phyloP scores from a whole-genome alignment of 768 basidiomycete species.

The Boletus eberwhitei region DNA sequence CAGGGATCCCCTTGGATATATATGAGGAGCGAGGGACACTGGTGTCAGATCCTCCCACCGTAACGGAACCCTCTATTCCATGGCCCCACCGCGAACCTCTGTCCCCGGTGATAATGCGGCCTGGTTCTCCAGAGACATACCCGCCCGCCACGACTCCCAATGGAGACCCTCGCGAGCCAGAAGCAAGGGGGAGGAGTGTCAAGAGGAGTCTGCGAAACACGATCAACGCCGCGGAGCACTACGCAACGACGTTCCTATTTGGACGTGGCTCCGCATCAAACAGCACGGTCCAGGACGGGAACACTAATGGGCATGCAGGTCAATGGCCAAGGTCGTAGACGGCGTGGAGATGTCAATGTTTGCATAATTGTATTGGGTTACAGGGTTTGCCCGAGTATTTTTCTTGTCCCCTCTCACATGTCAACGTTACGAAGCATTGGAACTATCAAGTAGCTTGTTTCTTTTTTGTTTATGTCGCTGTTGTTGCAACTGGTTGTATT shows the following conservation, averaged over 20 bases:
- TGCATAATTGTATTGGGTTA: constrained; percentile 8
- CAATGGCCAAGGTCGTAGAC: constrained; percentile 27
- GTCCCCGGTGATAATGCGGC: constrained; percentile 33
- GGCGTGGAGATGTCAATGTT: not conserved
- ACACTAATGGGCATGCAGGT: constrained; percentile 19
- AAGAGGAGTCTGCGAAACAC: constrained; percentile 67
- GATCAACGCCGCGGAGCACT: constrained; percentile 66
- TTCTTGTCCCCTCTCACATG: constrained; percentile 1
- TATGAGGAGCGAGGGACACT: constrained; percentile 14
- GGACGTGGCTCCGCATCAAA: constrained; percentile 43
- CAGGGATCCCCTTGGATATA: constrained; percentile 25
- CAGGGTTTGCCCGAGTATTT: constrained; percentile 2
- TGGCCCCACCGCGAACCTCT: constrained; percentile 47
- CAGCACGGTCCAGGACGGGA: constrained; percentile 20
- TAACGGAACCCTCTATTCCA: constrained; percentile 23
- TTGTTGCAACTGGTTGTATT: constrained; percentile 27
- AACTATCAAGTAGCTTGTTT: constrained; percentile 9
- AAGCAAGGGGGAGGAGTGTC: constrained; percentile 55
- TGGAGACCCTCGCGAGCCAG: constrained; percentile 34
- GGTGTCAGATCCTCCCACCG: constrained; percentile 8
- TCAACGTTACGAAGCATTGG: constrained; percentile 8
- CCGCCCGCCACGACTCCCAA: constrained; percentile 32
- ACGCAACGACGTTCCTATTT: constrained; percentile 59
- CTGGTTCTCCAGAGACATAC: constrained; percentile 39
- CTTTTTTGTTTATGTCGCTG: constrained; percentile 16